Evolutionary conservation across 1,139 yeast species (phyloP), one percentile per base, ranked within the genome.

Genomic region (Candida mesenterica): DNA sequence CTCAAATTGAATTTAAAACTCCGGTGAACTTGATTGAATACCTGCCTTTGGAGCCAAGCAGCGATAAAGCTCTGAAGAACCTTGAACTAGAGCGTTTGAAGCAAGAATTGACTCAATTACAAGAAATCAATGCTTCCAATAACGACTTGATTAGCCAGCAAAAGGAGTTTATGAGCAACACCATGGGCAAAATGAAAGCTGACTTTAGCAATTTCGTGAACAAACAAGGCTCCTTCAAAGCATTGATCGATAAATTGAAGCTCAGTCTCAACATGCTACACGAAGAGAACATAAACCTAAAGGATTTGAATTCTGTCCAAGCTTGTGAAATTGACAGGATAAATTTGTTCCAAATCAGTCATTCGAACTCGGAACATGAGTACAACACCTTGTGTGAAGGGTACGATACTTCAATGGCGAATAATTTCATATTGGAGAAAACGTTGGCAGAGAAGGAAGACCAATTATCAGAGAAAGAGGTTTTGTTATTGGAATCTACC

Each of bases 191-290:
- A 6, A 39, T 54, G 30, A 41, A 42, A 27, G 30, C 35, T 1
- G 59, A 54, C 7, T 42, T 52, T 23, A 29, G 26, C 5, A 27
- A n/a, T 3, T 49, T 50, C 38, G 43, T 44, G 24, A 23, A 28
- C 12, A 39, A 42, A 6, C 42, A 47, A 17, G 38, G 39, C 5
- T 36, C 41, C 10, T 48, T 51, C 34, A 44, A 40, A 15, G 14
- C 34, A 6, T 39, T 42, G 4, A 35, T 48, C 9, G 45, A 43
- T 6, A 36, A 42, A 9, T 39, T 50, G 27, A 48, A 44, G 33
- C 24, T 32, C 6, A 34, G 39, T 6, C 25, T 43, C 17, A 29
- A 30, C n/a, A 16, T 29, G 8, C 33, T 46, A 29, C 33, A 37
- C 14, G 36, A 39, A 5, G 43, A 41, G 22, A 48, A 46, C 24